Percentiles rank a stretch among this genome's conserved stretches.
Evolutionary conservation across 306 rosid genomes (phyloP).

Genomic region (Cajanus cajan): DNA sequence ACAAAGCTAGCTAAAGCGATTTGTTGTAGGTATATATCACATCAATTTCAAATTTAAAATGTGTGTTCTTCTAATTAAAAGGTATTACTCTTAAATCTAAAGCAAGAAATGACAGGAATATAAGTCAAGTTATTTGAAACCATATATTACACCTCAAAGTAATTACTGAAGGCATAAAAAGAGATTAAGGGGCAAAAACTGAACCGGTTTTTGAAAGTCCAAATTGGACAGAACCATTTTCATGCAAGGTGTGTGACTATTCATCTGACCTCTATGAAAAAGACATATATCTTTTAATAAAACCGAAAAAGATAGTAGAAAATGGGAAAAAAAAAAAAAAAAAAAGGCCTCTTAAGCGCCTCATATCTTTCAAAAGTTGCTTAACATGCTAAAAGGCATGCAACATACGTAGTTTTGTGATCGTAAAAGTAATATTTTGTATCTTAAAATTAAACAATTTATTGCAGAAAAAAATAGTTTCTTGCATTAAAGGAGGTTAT

Average conservation of each 20-base stretch:
- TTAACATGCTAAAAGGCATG: conserved; percentile 23
- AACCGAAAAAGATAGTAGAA: background rate
- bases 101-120: background rate
- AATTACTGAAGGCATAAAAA: too few relatives aligned
- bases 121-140: background rate
- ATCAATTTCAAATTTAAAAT: background rate
- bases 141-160: background rate
- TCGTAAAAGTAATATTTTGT: background rate
- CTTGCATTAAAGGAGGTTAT: too few relatives aligned
- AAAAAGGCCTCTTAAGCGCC: conserved; percentile 7
- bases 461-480: background rate
- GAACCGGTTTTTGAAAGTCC: background rate
- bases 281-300: background rate
- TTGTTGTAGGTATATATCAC: background rate
- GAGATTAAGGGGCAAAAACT: background rate
- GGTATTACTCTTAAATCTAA: background rate
- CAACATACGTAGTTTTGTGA: background rate
- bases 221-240: background rate
- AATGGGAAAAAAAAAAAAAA: too few relatives aligned
- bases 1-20: background rate
- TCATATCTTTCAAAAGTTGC: background rate
- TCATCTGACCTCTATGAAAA: background rate
- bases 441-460: background rate
- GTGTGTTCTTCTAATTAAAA: background rate
- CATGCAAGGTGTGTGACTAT: background rate